Evolutionary conservation across 371 early-diverging fungal genomes (phyloP).

Genomic region (Chytridium lagenaria): DNA sequence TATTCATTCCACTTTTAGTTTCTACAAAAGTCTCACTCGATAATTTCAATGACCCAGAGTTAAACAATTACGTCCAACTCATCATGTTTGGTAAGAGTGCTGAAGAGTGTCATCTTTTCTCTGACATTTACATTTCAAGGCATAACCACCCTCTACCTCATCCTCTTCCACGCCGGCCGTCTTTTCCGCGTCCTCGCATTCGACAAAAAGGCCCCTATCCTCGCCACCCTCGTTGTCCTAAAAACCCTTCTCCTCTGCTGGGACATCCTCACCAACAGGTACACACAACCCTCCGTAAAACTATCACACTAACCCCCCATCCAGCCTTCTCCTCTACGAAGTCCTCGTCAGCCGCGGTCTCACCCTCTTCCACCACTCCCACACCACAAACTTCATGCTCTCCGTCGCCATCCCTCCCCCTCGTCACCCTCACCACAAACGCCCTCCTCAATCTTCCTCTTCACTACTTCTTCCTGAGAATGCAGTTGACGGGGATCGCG

Average conservation of each 20-base stretch:
- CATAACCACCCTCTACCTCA: constrained; percentile 20
- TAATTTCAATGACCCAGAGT: background rate
- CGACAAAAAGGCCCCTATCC: constrained; percentile 13
- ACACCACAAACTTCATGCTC: constrained; percentile 1
- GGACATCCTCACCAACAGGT: constrained; percentile 30
- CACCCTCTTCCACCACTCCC: constrained; percentile 1
- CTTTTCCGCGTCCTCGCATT: constrained; percentile 10
- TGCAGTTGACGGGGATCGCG: constrained; percentile 13
- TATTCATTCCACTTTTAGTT: background rate
- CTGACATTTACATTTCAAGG: background rate
- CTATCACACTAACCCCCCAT: too few species aligned
- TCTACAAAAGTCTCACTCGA: background rate
- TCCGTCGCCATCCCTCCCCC: constrained; percentile 22
- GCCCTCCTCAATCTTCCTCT: constrained; percentile 35
- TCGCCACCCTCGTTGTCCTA: constrained; percentile 26
- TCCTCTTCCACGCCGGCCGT: constrained; percentile 32
- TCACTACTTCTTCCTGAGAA: constrained; percentile 21
- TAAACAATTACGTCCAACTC: constrained; percentile 9
- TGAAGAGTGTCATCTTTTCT: background rate
- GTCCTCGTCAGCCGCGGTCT: constrained; percentile 24
- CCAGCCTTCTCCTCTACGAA: constrained; percentile 29
- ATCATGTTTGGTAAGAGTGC: constrained; percentile 1
- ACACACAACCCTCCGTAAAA: background rate
- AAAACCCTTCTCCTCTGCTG: constrained; percentile 35
- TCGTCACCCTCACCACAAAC: constrained; percentile 31